Base-by-base conservation (phyloP, 2,329 filamentous ascomycete species). In the Paecilomyces formosus region DNA sequence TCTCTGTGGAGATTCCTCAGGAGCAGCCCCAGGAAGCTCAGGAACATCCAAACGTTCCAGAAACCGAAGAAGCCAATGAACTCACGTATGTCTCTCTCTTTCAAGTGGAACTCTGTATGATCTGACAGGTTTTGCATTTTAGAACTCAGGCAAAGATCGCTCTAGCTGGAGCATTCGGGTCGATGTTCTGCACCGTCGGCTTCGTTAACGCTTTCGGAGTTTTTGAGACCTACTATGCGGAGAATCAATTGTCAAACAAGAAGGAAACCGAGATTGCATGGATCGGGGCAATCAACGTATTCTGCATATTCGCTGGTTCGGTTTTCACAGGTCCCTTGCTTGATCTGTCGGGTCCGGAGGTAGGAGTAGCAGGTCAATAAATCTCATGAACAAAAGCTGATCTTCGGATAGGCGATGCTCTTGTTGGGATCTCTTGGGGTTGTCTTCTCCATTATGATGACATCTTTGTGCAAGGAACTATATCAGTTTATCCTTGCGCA, bases 401-500 rank as follows among this genome's bases (percentile, higher is more conserved):
- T n/a, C n/a, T 12, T 33, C 28, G 6, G n/a, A 8, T 54, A 73
- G 70, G 15, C 69, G 1, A 61, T 73, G 56, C 57, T 73, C 6
- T 66, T 62, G 26, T 18, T 63, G 1, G 71, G 71, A 5, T 67
- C 68, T 1, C 7, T 70, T 6, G 65, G 64, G 4, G 67, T 59
- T 2, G 60, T 75, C 0, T 68, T 75, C 53, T 61, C 64, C 0
- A 54, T 74, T 1, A 72, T 76, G 69, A 73, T 76, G 70, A 69
- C 64, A 3, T 74, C 72, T 5, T 60, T 76, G 13, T 75, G 73
- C 61, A 61, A 64, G 1, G 56, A 71, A 26, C 72, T 72, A 54
- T 76, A 70, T 39, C 73, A 77, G 55, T 73, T 77, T 31, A 58
- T 77, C 3, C 72, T 77, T 11, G 70, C 72, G 1, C 74, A 77